These are phyloP conservation scores for Calonectria leucothoes DNA, from an alignment of 2,329 filamentous ascomycete species.

Conservation along the genomic window DNA sequence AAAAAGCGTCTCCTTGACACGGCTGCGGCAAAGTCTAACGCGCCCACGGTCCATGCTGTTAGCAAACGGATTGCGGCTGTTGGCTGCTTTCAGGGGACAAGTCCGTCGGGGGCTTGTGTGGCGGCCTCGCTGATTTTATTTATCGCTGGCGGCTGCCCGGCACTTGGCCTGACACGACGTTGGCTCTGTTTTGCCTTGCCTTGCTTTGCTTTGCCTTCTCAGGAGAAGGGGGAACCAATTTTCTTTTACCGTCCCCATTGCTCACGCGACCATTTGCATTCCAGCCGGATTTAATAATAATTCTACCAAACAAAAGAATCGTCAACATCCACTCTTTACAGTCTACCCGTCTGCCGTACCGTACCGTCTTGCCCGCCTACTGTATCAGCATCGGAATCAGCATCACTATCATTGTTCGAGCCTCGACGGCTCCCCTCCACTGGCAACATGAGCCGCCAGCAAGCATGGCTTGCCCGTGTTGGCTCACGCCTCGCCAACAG, in stretches of 20 bases:
- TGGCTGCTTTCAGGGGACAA: not conserved
- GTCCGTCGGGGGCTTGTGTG: not conserved
- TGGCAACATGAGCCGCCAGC: constrained; percentile 19
- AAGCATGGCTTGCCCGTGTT: constrained; percentile 21
- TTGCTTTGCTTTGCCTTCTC: constrained; percentile 4
- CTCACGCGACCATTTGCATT: constrained; percentile 15
- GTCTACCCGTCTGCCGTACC: not conserved
- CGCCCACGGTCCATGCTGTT: not conserved
- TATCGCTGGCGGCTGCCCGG: constrained; percentile 21
- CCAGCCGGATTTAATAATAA: not conserved
- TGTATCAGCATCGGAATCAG: no score
- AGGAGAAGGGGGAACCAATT: constrained; percentile 21
- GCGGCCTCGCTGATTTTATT: constrained; percentile 21
- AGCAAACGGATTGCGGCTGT: not conserved
- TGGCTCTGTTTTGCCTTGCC: no score
- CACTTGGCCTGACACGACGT: no score
- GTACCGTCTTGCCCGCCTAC: not conserved
- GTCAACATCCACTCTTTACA: not conserved
- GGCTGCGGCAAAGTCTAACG: not conserved
- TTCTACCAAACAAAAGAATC: not conserved
- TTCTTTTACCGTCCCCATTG: constrained; percentile 6
- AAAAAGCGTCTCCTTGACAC: no score
- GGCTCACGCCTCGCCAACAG: constrained; percentile 42
- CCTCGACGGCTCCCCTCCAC: constrained; percentile 10
- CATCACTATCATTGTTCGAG: no score